Percentiles rank a stretch among this genome's conserved stretches.
These are phyloP conservation scores for Apiospora pterosperma DNA, from an alignment of 2,329 filamentous ascomycete species.

Conservation along the genomic window DNA sequence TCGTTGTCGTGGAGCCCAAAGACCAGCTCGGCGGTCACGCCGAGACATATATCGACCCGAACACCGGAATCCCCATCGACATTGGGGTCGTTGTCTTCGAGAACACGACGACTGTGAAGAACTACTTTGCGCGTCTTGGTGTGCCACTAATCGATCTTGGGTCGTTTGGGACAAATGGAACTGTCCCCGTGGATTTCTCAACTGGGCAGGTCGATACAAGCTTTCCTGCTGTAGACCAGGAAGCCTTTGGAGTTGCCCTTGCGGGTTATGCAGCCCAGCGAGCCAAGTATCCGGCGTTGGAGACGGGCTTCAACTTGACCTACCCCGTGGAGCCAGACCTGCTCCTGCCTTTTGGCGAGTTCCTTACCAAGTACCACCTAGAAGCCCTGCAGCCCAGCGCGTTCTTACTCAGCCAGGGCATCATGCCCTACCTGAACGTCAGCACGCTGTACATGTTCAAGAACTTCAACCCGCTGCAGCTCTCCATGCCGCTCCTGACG, in stretches of 20 bases:
- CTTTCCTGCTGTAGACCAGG: neutral
- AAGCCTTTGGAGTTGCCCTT: neutral
- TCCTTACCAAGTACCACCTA: neutral
- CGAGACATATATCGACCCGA: conserved; percentile 5
- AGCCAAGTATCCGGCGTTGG: neutral
- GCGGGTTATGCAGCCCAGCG: neutral
- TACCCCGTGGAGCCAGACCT: neutral
- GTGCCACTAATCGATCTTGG: neutral
- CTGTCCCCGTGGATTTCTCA: conserved; percentile 1
- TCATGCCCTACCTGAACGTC: neutral
- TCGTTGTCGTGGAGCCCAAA: conserved; percentile 4
- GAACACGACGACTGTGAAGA: neutral
- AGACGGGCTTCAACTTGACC: neutral
- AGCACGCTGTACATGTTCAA: neutral
- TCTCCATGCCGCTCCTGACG: neutral
- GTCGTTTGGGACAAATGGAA: neutral
- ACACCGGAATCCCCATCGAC: neutral
- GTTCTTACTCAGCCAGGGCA: neutral
- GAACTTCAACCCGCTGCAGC: neutral
- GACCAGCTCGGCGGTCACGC: conserved; percentile 6
- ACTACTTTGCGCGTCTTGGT: conserved; percentile 1
- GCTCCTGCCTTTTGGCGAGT: neutral
- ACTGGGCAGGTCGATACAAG: neutral
- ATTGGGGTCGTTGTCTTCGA: conserved; percentile 6
- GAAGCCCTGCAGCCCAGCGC: neutral